Evolutionary conservation across 257 asterid species (phyloP).

Genomic region (Fraxinus excelsior): DNA sequence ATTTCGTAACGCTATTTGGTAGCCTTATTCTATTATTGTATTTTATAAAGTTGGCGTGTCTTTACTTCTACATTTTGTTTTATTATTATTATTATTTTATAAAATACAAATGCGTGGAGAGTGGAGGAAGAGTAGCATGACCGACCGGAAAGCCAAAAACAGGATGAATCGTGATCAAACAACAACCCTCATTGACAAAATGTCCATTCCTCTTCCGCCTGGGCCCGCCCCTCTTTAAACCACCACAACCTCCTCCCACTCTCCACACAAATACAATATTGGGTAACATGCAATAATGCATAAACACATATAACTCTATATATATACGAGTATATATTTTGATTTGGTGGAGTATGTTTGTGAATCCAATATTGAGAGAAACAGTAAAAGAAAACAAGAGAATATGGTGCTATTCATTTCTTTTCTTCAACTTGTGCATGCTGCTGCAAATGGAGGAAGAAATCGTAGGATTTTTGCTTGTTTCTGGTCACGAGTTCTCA

Average conservation of each 20-base stretch:
- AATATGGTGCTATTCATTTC: not conserved
- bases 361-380: conserved; percentile 30
- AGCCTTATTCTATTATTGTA: no score
- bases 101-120: not conserved
- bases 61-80: not conserved
- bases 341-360: conserved; percentile 39
- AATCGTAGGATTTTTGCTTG: conserved; percentile 1
- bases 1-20: no score
- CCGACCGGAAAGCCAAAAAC: conserved; percentile 39
- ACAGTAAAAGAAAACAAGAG: conserved; percentile 28
- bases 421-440: conserved; percentile 23
- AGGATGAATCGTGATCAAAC: not conserved
- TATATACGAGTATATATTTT: conserved; percentile 11
- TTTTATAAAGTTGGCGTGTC: conserved; percentile 6
- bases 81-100: no score
- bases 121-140: conserved; percentile 23
- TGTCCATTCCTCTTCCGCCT: conserved; percentile 34
- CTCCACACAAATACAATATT: conserved; percentile 28
- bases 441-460: conserved; percentile 6
- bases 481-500: conserved; percentile 7
- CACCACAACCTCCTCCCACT: conserved; percentile 27
- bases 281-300: conserved; percentile 1
- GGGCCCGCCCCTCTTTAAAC: conserved; percentile 39
- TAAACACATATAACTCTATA: not conserved
- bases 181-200: conserved; percentile 18